These are phyloP conservation scores for Chaetomiaceae sp. DNA, from an alignment of 2,329 filamentous ascomycete genomes.

Conservation along the genomic window DNA sequence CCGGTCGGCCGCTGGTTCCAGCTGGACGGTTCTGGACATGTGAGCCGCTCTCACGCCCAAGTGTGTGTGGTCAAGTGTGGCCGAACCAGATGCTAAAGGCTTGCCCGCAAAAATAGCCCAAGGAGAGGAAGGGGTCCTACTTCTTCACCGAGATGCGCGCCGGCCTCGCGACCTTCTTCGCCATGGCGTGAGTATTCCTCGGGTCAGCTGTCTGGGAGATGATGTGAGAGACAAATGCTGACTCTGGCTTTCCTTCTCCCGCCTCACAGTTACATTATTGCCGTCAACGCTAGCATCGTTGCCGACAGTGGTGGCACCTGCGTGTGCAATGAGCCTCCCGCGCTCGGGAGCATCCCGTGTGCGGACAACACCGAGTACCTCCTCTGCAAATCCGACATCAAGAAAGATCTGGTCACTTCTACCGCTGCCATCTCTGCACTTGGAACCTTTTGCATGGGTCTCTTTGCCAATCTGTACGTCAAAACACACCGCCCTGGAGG, in stretches of 20 bases:
- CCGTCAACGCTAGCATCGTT: slow-evolving; percentile 49
- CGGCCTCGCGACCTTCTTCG: slow-evolving; percentile 75
- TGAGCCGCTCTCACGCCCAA: slow-evolving; percentile 45
- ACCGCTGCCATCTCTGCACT: slow-evolving; percentile 79
- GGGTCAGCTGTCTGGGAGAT: too few relatives aligned
- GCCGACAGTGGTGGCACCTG: slow-evolving; percentile 70
- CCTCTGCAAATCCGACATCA: slow-evolving; percentile 59
- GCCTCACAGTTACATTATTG: slow-evolving; percentile 42
- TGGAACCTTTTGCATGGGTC: slow-evolving; percentile 76
- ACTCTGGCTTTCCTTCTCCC: too few relatives aligned
- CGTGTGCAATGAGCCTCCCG: slow-evolving; percentile 54
- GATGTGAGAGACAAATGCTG: slow-evolving; percentile 10
- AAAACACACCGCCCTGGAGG: too few relatives aligned
- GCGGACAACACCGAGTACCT: slow-evolving; percentile 52
- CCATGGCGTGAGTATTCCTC: slow-evolving; percentile 49
- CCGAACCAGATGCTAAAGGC: slow-evolving; percentile 17
- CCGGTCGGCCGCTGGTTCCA: slow-evolving; percentile 69
- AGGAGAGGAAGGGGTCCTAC: slow-evolving; percentile 66
- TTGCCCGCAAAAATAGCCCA: slow-evolving; percentile 43
- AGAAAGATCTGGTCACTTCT: slow-evolving; percentile 76
- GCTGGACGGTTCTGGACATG: slow-evolving; percentile 77
- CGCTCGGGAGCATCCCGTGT: slow-evolving; percentile 40
- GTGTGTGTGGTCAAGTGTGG: not conserved
- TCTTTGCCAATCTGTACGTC: slow-evolving; percentile 68
- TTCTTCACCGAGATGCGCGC: slow-evolving; percentile 84